These are phyloP conservation scores for Metarhizium anisopliae DNA, from an alignment of 2,329 filamentous ascomycete genomes.

Conservation along the genomic window DNA sequence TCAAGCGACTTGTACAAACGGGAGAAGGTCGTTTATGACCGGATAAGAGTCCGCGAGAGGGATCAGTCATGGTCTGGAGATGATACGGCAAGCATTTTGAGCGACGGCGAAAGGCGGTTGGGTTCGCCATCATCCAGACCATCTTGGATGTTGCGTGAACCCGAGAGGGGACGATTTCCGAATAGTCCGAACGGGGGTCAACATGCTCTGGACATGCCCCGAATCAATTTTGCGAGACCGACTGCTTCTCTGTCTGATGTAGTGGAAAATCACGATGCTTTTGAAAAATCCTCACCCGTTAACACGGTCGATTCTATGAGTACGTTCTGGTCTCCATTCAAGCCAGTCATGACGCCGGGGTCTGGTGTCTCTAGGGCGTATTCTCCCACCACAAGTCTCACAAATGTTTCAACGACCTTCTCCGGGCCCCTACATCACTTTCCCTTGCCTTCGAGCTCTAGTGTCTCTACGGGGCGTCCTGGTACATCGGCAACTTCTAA, in stretches of 20 bases:
- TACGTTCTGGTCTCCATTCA: conserved; percentile 87
- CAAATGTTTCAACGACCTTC: conserved; percentile 45
- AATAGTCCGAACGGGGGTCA: conserved; percentile 56
- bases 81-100: conserved; percentile 44
- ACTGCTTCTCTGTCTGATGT: conserved; percentile 54
- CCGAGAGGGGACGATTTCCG: conserved; percentile 33
- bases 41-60: conserved; percentile 32
- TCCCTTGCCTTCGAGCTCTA: conserved; percentile 35
- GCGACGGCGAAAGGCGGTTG: conserved; percentile 44
- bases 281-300: conserved; percentile 59
- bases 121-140: conserved; percentile 33
- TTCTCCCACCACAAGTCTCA: conserved; percentile 53
- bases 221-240: conserved; percentile 50
- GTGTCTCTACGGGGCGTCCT: conserved; percentile 45
- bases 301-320: conserved; percentile 65
- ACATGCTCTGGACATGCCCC: conserved; percentile 60
- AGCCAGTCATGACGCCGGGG: conserved; percentile 56
- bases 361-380: conserved; percentile 49
- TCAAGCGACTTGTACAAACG: conserved; percentile 80
- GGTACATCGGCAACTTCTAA: conserved; percentile 59
- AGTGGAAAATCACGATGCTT: conserved; percentile 61
- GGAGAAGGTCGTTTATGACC: conserved; percentile 57
- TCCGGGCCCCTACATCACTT: conserved; percentile 32
- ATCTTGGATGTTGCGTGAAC: conserved; percentile 44
- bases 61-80: conserved; percentile 38